Evolutionary conservation across 2,329 filamentous ascomycete genomes (phyloP).

Genomic region (Arthrinium phaeospermum): DNA sequence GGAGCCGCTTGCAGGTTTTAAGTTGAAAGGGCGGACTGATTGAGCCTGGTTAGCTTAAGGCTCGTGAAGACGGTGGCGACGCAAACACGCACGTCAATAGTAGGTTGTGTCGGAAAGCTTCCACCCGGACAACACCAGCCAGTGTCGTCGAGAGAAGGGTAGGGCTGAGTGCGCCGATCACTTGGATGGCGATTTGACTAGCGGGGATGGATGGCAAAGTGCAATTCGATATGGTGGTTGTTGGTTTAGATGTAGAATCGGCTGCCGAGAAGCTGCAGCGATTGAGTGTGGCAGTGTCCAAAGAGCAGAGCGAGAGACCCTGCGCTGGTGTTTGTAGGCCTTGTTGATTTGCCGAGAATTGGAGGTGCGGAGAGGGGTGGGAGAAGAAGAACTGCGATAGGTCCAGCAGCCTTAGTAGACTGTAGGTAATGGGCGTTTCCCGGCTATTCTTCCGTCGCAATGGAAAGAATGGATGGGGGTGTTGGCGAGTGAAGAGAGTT

Average conservation of each 20-base stretch:
- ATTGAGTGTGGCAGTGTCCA: slow-evolving; percentile 1
- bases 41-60: background rate
- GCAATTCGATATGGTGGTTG: background rate
- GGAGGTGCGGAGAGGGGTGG: slow-evolving; percentile 6
- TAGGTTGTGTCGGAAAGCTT: slow-evolving; percentile 16
- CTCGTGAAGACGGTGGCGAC: slow-evolving; percentile 15
- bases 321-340: background rate
- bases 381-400: slow-evolving; percentile 8
- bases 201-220: background rate
- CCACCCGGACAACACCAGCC: background rate
- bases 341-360: slow-evolving; percentile 11
- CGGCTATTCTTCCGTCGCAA: slow-evolving; percentile 7
- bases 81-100: background rate
- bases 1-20: background rate
- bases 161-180: slow-evolving; percentile 7
- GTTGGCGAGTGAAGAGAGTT: background rate
- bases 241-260: background rate
- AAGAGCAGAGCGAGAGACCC: slow-evolving; percentile 1
- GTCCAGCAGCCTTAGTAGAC: slow-evolving; percentile 3
- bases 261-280: background rate
- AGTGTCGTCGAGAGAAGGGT: slow-evolving; percentile 1
- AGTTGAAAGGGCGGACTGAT: background rate
- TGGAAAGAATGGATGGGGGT: background rate
- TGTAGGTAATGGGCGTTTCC: slow-evolving; percentile 2
- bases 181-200: background rate